Evolutionary conservation across 768 basidiomycete species (phyloP).

Genomic region (Piloderma croceum): DNA sequence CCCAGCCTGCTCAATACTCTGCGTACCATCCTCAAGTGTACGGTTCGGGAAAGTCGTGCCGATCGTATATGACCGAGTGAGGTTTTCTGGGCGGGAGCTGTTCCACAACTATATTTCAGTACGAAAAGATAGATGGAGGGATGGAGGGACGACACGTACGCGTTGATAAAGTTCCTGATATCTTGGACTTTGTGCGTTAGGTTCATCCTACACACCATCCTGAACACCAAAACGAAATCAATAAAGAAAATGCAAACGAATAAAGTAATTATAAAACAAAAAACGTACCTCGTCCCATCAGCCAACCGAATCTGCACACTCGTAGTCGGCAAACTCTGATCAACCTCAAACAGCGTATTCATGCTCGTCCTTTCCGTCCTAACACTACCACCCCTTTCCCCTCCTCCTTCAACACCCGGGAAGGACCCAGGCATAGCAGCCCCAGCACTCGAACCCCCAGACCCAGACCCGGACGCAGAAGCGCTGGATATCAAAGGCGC

Average conservation of each 20-base stretch:
- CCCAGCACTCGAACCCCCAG: conserved; percentile 6
- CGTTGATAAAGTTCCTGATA: conserved; percentile 82
- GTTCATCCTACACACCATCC: conserved; percentile 85
- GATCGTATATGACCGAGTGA: conserved; percentile 62
- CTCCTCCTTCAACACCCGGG: conserved; percentile 27
- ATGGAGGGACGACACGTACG: conserved; percentile 46
- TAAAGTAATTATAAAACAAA: conserved; percentile 1
- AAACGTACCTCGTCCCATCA: conserved; percentile 75
- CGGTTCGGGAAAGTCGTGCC: conserved; percentile 87
- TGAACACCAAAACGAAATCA: conserved; percentile 22
- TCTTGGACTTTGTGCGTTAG: conserved; percentile 84
- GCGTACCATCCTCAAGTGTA: conserved; percentile 54
- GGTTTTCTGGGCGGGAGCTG: conserved; percentile 69
- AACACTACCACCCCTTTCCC: conserved; percentile 6
- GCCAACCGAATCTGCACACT: conserved; percentile 87
- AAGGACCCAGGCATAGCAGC: conserved; percentile 58
- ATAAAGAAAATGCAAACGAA: not conserved
- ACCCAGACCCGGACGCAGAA: conserved; percentile 4
- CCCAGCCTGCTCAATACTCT: conserved; percentile 68
- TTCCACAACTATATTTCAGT: not conserved
- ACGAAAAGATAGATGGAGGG: not conserved
- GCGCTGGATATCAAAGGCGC: conserved; percentile 38
- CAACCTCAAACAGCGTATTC: conserved; percentile 69
- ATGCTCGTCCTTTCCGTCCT: conserved; percentile 31
- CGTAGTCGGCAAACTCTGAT: conserved; percentile 76